phyloP scores from a whole-genome alignment of 805 yeast species.

The Candida mattraensis region DNA sequence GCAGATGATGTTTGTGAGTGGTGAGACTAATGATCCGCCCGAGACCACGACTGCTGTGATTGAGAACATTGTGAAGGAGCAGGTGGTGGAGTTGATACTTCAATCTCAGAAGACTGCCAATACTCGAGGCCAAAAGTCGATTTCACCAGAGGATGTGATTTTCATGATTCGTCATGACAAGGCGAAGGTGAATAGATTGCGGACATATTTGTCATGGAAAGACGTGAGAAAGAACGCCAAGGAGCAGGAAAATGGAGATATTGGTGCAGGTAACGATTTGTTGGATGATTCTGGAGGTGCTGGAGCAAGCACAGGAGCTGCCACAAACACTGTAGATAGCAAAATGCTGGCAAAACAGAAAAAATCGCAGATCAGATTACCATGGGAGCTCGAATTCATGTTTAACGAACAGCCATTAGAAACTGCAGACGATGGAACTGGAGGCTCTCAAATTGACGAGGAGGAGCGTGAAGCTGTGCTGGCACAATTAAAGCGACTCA shows the following conservation, averaged over 20 bases:
- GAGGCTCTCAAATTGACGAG: conserved; percentile 63
- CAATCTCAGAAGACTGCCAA: conserved; percentile 80
- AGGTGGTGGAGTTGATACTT: conserved; percentile 78
- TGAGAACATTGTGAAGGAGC: conserved; percentile 93
- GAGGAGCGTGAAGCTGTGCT: conserved; percentile 87
- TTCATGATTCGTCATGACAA: conserved; percentile 89
- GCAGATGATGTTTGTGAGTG: conserved; percentile 98
- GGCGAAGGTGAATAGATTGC: conserved; percentile 87
- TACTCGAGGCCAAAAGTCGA: conserved; percentile 75
- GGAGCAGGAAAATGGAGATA: conserved; percentile 56
- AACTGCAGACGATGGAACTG: conserved; percentile 54
- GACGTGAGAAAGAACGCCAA: conserved; percentile 84
- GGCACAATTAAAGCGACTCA: conserved; percentile 84
- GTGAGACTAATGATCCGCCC: conserved; percentile 94
- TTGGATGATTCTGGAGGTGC: conserved; percentile 29
- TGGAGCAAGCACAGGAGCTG: conserved; percentile 37
- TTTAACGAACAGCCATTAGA: conserved; percentile 80
- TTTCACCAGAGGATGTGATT: conserved; percentile 90
- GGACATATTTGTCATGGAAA: conserved; percentile 95
- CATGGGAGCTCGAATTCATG: conserved; percentile 96
- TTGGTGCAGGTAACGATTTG: conserved; percentile 35
- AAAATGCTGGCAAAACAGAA: conserved; percentile 56
- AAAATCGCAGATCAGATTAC: conserved; percentile 77
- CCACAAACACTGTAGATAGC: conserved; percentile 39
- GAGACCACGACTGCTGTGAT: conserved; percentile 87